Evolutionary conservation across 495 filamentous ascomycete genomes (phyloP), one percentile per base, ranked within the genome.

Genomic region (Penicillium dipodomyicola): DNA sequence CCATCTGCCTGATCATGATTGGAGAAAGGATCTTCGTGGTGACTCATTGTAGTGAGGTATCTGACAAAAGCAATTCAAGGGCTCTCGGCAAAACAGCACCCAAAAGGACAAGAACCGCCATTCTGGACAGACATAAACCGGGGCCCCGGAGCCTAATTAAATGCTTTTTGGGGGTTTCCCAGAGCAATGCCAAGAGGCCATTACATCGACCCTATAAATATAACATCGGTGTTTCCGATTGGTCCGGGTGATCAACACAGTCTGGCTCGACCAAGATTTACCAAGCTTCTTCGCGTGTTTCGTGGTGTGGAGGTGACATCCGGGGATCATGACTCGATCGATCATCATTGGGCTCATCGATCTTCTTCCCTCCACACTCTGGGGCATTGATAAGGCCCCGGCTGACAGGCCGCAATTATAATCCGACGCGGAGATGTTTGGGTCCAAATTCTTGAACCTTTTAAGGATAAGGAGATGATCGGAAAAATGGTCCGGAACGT

Each of bases 291-390:
- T 61, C 48, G 59, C 43, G 35, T 58, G 55, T 19, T 30, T 37
- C 35, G 33, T 57, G 54, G 61, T 49, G 64, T 62, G 66, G 66
- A 68, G 61, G 37, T 56, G 45, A 67, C 41, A 64, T 67, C 66
- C 66, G 52, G 64, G 66, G 60, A 56, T 20, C 19, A 65, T 68
- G 61, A 67, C 50, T 53, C 33, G 43, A 22, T 42, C 8, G 3
- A 32, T 52, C 62, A 57, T 67, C 65, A 65, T 60, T 39, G 14
- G 27, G 14, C 45, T 32, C 51, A 39, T 35, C 25, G 23, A 17
- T 43, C 19, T 41, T 17, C 15, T 23, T 32, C 27, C 39, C 59
- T 61, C 65, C 62, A 46, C 57, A 63, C 12, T 59, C 30, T 54
- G 56, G 49, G 44, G 27, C 45, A 35, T 51, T n/a, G 27, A 30